These are phyloP conservation scores for Naganishia sp. DNA, from an alignment of 1,284 basidiomycete genomes.

Conservation along the genomic window DNA sequence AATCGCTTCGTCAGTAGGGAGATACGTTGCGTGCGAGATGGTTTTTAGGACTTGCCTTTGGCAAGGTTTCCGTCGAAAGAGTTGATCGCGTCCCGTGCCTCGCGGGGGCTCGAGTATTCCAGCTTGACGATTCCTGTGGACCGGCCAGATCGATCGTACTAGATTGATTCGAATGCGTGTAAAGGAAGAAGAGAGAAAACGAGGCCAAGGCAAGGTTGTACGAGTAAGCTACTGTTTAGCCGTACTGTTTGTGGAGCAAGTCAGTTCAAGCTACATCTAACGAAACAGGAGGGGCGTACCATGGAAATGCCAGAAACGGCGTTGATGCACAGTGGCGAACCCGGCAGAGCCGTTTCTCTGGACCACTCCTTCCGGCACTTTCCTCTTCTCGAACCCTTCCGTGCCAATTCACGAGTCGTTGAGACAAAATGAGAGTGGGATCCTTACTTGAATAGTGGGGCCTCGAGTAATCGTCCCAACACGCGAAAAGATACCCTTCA, in stretches of 20 bases:
- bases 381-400: background rate
- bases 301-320: constrained; percentile 64
- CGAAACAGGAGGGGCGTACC: constrained; percentile 45
- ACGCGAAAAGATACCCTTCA: constrained; percentile 83
- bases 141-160: constrained; percentile 96
- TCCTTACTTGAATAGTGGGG: constrained; percentile 84
- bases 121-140: constrained; percentile 82
- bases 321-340: constrained; percentile 42
- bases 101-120: constrained; percentile 73
- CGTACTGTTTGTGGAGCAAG: constrained; percentile 47
- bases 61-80: constrained; percentile 86
- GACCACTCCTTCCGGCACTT: constrained; percentile 26
- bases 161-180: constrained; percentile 29
- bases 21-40: background rate
- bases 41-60: constrained; percentile 64
- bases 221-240: constrained; percentile 41
- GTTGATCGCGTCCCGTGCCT: constrained; percentile 81
- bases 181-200: constrained; percentile 13
- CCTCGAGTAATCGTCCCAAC: constrained; percentile 88
- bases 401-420: constrained; percentile 22
- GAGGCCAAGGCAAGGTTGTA: constrained; percentile 25
- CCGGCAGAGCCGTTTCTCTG: constrained; percentile 28
- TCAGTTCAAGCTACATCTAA: background rate
- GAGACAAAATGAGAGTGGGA: constrained; percentile 41
- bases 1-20: background rate